phyloP scores from a whole-genome alignment of 257 asterid species.

The Solanum etuberosum region DNA sequence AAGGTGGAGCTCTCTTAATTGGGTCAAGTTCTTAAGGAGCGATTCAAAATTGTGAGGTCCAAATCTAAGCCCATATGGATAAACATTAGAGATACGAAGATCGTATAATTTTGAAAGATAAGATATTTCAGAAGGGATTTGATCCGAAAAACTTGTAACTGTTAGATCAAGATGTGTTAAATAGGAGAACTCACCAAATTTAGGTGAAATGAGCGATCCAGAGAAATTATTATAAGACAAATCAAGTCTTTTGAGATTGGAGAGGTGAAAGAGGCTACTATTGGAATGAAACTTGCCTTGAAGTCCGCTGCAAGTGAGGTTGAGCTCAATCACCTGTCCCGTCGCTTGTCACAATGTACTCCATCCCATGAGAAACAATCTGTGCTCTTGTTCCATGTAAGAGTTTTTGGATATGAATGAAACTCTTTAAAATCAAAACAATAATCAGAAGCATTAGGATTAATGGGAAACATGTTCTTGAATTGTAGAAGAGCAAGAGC shows the following conservation, averaged over 20 bases:
- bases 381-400: background rate
- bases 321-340: constrained; percentile 6
- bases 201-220: background rate
- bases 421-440: fast-evolving
- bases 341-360: background rate
- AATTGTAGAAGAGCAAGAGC: background rate
- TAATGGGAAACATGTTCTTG: background rate
- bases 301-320: constrained; percentile 10
- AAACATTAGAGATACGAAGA: background rate
- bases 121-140: constrained; percentile 2
- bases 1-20: background rate
- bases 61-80: background rate
- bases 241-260: background rate
- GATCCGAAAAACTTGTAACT: background rate
- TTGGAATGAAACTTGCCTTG: constrained; percentile 3
- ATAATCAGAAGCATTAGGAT: background rate
- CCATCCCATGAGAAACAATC: constrained; percentile 6
- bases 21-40: constrained; percentile 13
- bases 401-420: background rate
- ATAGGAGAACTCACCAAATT: background rate
- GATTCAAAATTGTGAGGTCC: background rate
- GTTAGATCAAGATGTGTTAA: constrained; percentile 11
- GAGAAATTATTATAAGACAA: constrained; percentile 10
- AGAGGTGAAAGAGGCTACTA: constrained; percentile 3
- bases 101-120: background rate